Base-by-base conservation (phyloP, 176 grass and related monocot species). In the Secale cereale region DNA sequence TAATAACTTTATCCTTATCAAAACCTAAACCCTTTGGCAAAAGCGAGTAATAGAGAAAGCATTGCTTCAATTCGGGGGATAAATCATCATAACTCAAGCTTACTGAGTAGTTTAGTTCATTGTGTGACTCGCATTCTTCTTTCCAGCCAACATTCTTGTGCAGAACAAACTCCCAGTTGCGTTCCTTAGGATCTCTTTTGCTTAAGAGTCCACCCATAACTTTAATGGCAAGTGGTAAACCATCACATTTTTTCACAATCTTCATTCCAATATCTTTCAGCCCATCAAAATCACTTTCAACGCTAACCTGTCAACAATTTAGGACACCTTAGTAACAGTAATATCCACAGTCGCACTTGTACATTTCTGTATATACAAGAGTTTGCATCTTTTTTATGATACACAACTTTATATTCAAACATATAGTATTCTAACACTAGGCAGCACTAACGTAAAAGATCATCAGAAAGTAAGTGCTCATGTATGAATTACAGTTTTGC, bases 1-100 rank as follows among this genome's bases (percentile, higher is more conserved):
- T 20, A 33, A 76, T 25, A 57, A 76, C 10, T 45, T 0, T 4
- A 0, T 11, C 1, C 8, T 22, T 10, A 0, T 0, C 0, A 70
- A 10, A 35, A n/a, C 4, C 0, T 1, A 10, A 6, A 70, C 20
- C 19, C 10, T 70, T 70, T 0, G 66, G 9, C 11, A 70, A 12
- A 39, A 70, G 33, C 13, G 2, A 70, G 33, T 70, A 70, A 0
- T 70, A 39, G 0, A 70, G 33, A 23, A 70, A 70, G 10, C 66
- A 70, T 23, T 70, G 66, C 66, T 70, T 70, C 20, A 70, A 70
- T 0, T 70, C 33, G 2, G 33, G 33, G 7, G 4, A 37, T 70
- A 70, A 70, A 70, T 70, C 66, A 23, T 70, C 66, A 0, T 70
- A 70, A 10, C 66, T 70, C 66, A 70, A 70, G 19, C 36, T 1